Evolutionary conservation across 2,329 filamentous ascomycete species (phyloP), one percentile per base, ranked within the genome.

Genomic region (Cadophora malorum): DNA sequence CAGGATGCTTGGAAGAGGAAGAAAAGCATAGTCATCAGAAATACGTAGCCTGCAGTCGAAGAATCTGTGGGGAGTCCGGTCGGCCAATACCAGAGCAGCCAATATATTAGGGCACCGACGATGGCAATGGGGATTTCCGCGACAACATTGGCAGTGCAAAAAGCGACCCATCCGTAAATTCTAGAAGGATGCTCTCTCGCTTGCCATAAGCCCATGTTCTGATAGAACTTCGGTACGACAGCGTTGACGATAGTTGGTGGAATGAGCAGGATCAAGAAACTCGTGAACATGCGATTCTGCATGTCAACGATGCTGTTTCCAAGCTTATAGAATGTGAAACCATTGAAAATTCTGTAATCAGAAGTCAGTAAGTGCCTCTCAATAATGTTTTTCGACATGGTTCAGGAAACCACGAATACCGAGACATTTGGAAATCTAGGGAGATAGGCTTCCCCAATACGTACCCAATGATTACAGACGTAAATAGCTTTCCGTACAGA

Each of bases 141-240:
- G 19, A 94, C 81, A 4, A 94, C 83, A 74, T 91, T 90, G 0
- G 91, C 90, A 0, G 90, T 92, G 74, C 85, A 88, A 79, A 94
- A 94, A 0, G 91, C 90, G 41, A 91, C 79, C 89, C 91, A 94
- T 63, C 89, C 89, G 78, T 94, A 95, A 67, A 93, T 93, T 23
- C 90, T 85, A 4, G 86, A 90, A 0, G 91, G 91, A 19, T 90
- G 85, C 77, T 95, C 92, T 52, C 92, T 85, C 0, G 87, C 86
- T 79, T 91, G 86, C 90, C 91, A 95, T 2, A 94, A 81, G 0
- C 85, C 84, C 78, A 91, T 87, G 78, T 92, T 92, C 72, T 84
- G 82, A 78, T 89, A 92, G 83, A 94, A 94, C 73, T 92, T 93
- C n/a, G 91, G 90, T 1, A 94, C 85, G 2, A 93, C 86, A 14